Conservation (phyloP, 2,329 filamentous ascomycete genomes). For the Diaporthe australafricana region DNA sequence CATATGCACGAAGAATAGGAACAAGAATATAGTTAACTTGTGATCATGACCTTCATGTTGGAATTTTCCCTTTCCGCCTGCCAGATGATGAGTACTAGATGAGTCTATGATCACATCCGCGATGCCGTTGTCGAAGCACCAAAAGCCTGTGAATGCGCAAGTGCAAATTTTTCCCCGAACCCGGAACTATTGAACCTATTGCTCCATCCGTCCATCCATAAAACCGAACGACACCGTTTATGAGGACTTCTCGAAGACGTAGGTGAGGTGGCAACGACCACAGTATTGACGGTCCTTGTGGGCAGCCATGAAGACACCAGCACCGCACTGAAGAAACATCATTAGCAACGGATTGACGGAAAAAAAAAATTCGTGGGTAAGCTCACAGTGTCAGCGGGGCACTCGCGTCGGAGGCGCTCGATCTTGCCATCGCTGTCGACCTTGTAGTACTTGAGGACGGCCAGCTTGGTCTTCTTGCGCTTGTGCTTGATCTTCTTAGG, state of each 20-base stretch:
- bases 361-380: not conserved
- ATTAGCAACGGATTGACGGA: conserved; percentile 47
- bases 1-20: no score
- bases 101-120: conserved; percentile 30
- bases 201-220: conserved; percentile 36
- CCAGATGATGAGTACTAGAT: conserved; percentile 32
- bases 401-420: conserved; percentile 98
- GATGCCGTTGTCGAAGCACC: conserved; percentile 7
- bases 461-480: conserved; percentile 99
- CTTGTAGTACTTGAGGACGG: conserved; percentile 99
- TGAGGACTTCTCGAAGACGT: conserved; percentile 76
- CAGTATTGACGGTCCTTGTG: conserved; percentile 99
- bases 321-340: conserved; percentile 79
- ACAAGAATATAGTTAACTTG: not conserved
- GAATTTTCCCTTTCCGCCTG: conserved; percentile 29
- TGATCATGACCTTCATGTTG: conserved; percentile 35
- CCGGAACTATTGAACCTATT: conserved; percentile 29
- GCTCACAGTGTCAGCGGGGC: conserved; percentile 87
- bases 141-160: conserved; percentile 26
- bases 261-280: conserved; percentile 78
- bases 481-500: conserved; percentile 99
- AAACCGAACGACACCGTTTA: conserved; percentile 49
- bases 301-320: conserved; percentile 99
- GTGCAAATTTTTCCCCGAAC: conserved; percentile 33
- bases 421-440: conserved; percentile 99